Conservation (phyloP, 768 basidiomycete species). For the Auricularia heimuer region DNA sequence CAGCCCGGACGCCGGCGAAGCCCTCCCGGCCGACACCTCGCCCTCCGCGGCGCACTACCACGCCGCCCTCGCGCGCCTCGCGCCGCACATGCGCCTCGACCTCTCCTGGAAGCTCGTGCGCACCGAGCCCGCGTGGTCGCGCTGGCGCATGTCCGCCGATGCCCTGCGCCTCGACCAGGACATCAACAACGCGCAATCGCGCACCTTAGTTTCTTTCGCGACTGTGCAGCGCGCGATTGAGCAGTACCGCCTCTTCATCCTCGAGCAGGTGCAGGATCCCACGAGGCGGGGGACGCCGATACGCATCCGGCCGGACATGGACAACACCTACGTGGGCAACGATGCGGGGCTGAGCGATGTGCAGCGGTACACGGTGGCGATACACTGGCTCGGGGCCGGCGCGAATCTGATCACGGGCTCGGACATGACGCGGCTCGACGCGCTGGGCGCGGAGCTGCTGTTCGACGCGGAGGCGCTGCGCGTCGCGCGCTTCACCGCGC, state of each 20-base stretch:
- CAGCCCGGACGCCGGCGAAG: background rate
- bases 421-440: slow-evolving; percentile 3
- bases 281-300: background rate
- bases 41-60: slow-evolving; percentile 1
- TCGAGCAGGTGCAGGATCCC: background rate
- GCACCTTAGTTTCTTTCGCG: background rate
- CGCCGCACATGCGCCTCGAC: slow-evolving; percentile 2
- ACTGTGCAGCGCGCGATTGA: slow-evolving; percentile 6
- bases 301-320: slow-evolving; percentile 3
- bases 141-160: slow-evolving; percentile 1
- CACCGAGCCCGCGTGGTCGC: background rate
- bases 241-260: slow-evolving; percentile 4
- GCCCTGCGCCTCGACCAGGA: slow-evolving; percentile 3
- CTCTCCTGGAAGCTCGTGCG: slow-evolving; percentile 5
- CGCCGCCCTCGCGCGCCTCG: background rate
- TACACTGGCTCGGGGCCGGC: slow-evolving; percentile 2
- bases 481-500: slow-evolving; percentile 1
- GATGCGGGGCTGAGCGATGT: background rate
- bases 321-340: slow-evolving; percentile 6
- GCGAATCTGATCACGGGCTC: slow-evolving; percentile 5
- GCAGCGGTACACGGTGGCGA: background rate
- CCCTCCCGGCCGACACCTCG: slow-evolving; percentile 2
- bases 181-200: slow-evolving; percentile 1
- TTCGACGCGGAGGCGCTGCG: slow-evolving; percentile 1
- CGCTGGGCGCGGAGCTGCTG: background rate